These are phyloP conservation scores for Endoconidiophora polonica DNA, from an alignment of 2,329 filamentous ascomycete species.

Conservation along the genomic window DNA sequence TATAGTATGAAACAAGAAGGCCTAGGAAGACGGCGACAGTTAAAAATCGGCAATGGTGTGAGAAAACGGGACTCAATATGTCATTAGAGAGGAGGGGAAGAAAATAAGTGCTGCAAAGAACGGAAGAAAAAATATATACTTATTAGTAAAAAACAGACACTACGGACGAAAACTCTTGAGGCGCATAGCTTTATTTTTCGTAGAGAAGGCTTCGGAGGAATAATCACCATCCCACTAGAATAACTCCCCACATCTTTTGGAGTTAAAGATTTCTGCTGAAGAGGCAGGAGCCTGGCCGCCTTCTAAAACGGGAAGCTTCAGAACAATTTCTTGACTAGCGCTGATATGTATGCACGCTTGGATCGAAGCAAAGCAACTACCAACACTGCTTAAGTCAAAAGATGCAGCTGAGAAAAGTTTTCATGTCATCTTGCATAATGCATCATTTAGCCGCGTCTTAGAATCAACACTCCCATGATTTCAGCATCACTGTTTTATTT, in stretches of 20 bases:
- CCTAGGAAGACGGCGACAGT: background rate
- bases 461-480: too few species aligned
- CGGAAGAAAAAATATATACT: background rate
- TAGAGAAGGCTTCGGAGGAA: background rate
- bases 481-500: too few species aligned
- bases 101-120: background rate
- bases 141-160: background rate
- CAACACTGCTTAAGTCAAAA: too few species aligned
- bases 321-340: background rate
- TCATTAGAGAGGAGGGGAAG: background rate
- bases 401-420: too few species aligned
- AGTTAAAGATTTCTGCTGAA: too few species aligned
- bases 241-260: too few species aligned
- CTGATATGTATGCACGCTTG: background rate
- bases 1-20: conserved; percentile 1
- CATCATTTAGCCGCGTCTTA: too few species aligned
- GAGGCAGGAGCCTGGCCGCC: background rate
- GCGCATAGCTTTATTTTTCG: background rate
- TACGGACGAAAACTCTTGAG: background rate
- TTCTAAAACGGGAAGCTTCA: background rate
- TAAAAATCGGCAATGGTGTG: too few species aligned
- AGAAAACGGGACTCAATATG: too few species aligned
- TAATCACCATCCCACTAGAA: too few species aligned
- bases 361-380: too few species aligned
- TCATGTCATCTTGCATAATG: too few species aligned